Conservation (phyloP, 2,329 filamentous ascomycete genomes). For the Coniochaeta sp. region DNA sequence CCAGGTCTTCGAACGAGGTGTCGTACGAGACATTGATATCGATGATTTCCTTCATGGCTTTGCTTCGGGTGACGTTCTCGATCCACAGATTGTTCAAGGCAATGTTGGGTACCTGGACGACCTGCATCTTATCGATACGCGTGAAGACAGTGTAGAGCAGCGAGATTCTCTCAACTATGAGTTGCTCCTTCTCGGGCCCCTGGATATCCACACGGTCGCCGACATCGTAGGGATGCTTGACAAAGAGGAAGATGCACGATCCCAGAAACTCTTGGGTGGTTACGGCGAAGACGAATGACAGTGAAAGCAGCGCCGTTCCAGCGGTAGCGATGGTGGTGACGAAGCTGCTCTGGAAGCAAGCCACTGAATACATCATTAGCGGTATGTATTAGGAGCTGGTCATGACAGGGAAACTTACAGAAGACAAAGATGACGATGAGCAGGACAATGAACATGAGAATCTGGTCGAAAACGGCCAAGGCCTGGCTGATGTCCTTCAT, state of each 20-base stretch:
- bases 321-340: slow-evolving; percentile 80
- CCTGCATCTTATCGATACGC: slow-evolving; percentile 72
- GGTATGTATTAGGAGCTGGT: neutral
- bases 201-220: slow-evolving; percentile 85
- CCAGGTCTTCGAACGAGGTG: slow-evolving; percentile 83
- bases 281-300: slow-evolving; percentile 94
- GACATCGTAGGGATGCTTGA: slow-evolving; percentile 97
- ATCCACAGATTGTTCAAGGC: slow-evolving; percentile 89
- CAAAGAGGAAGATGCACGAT: slow-evolving; percentile 96
- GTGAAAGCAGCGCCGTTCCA: slow-evolving; percentile 82
- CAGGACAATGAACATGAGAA: slow-evolving; percentile 74
- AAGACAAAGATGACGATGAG: slow-evolving; percentile 80
- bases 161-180: slow-evolving; percentile 89
- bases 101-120: slow-evolving; percentile 77
- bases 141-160: slow-evolving; percentile 90
- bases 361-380: slow-evolving; percentile 40
- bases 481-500: slow-evolving; percentile 98
- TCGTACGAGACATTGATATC: slow-evolving; percentile 76
- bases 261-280: slow-evolving; percentile 94
- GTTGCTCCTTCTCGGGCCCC: slow-evolving; percentile 46
- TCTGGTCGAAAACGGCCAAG: slow-evolving; percentile 80
- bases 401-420: slow-evolving; percentile 35
- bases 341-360: slow-evolving; percentile 83
- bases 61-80: slow-evolving; percentile 86
- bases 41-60: slow-evolving; percentile 83